Evolutionary conservation across 164 flowering plant species (phyloP), one percentile per base, ranked within the genome.

Genomic region (Magnolia officinalis): DNA sequence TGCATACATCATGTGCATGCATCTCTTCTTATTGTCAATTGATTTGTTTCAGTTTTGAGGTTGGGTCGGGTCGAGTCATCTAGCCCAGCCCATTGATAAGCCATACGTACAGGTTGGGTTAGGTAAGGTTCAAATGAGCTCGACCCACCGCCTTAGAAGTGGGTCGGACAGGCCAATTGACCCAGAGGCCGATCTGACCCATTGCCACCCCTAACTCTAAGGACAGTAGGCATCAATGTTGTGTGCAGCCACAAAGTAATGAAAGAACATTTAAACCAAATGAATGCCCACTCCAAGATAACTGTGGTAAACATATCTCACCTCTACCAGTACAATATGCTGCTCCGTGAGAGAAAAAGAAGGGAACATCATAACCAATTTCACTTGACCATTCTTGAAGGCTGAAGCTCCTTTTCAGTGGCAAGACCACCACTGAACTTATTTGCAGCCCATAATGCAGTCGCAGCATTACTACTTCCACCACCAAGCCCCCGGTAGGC

Each of bases 401-500:
- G 24, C 81, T 91, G 98, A 76, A 96, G 97, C 65, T 96, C 96
- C 82, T 90, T 89, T 81, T 94, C 98, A 58, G 91, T 82, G 20
- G 91, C 97, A 84, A 83, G n/a, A 85, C 90, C 76, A 66, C 92
- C 89, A 80, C 77, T 91, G 75, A 96, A 92, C 79, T 92, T 97
- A 84, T 96, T 96, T 75, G 97, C 98, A 58, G 99, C 99, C 99
- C 99, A 96, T 63, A 96, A 80, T 69, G 99, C 96, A 75, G 99
- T 96, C 49, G 98, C 98, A 77, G 99, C 99, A 88, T 96, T 96
- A 76, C 99, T 90, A 80, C 98, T 96, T 70, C 99, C 99, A 76
- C 99, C 99, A 65, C 99, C 99, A 77, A 96, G 96, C 67, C 99
- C 99, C 98, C 99, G 63, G 96, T 90, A 29, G 99, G 99, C 76